Evolutionary conservation across 495 filamentous ascomycete genomes (phyloP).

Genomic region (Penicillium goetzii): DNA sequence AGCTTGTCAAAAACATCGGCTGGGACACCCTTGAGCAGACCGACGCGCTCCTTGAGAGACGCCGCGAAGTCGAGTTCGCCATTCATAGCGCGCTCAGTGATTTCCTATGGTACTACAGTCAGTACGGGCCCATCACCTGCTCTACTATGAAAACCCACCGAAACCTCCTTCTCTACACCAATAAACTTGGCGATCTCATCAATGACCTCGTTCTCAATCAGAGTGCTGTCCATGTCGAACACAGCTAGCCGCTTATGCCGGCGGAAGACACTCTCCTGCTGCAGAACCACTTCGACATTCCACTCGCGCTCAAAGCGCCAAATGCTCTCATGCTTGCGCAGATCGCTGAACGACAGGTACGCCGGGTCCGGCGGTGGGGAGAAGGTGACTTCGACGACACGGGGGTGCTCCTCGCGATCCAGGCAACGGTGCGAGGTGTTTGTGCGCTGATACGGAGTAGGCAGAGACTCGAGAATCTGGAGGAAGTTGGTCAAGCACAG

Average conservation of each 20-base stretch:
- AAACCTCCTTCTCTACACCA: conserved; percentile 70
- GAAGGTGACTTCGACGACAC: conserved; percentile 71
- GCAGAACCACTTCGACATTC: conserved; percentile 81
- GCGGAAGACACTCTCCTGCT: conserved; percentile 70
- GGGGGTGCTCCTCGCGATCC: conserved; percentile 61
- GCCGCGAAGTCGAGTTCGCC: conserved; percentile 93
- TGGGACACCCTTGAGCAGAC: conserved; percentile 77
- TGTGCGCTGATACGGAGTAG: conserved; percentile 59
- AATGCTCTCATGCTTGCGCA: conserved; percentile 78
- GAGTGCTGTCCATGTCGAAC: conserved; percentile 97
- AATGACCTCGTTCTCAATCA: conserved; percentile 96
- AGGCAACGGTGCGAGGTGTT: conserved; percentile 73
- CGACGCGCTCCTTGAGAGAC: conserved; percentile 76
- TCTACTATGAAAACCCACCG: conserved; percentile 40
- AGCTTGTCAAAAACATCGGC: conserved; percentile 81
- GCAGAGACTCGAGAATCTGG: conserved; percentile 71
- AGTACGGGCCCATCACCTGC: conserved; percentile 17
- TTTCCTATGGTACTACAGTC: conserved; percentile 50
- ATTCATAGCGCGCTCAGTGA: conserved; percentile 92
- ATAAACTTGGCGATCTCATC: conserved; percentile 87
- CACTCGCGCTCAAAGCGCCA: conserved; percentile 83
- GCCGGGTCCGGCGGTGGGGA: conserved; percentile 67
- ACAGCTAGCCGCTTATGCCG: conserved; percentile 80
- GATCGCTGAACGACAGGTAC: conserved; percentile 67
- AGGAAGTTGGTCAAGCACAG: conserved; percentile 83